Evolutionary conservation across 108 stramenopile genomes (phyloP).

Genomic region (Fragilaria crotonensis): DNA sequence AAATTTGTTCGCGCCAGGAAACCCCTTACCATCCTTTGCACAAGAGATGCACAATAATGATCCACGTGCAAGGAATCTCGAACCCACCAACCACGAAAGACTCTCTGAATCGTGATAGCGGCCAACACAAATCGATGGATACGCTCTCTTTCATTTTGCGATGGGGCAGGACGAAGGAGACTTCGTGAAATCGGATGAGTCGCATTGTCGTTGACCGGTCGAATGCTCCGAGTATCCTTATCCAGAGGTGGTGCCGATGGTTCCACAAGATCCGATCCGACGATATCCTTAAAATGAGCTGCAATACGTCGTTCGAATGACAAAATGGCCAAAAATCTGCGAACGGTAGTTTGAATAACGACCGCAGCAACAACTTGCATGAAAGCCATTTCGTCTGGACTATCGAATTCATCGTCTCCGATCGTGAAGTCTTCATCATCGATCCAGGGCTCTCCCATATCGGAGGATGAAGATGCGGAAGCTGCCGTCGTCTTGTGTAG

Average conservation of each 20-base stretch:
- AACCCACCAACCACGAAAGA: conserved; percentile 78
- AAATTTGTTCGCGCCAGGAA: conserved; percentile 27
- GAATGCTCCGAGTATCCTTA: background rate
- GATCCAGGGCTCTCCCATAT: too few relatives aligned
- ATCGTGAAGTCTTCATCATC: background rate
- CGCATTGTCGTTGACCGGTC: background rate
- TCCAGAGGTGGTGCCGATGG: background rate
- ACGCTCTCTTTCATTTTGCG: conserved; percentile 19
- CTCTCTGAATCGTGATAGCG: conserved; percentile 59
- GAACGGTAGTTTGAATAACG: conserved; percentile 68
- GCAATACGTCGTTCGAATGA: conserved; percentile 24
- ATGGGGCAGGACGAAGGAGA: too few relatives aligned
- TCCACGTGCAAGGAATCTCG: conserved; percentile 68
- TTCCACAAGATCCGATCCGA: background rate
- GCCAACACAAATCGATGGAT: conserved; percentile 41
- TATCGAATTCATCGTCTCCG: background rate
- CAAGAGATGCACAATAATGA: conserved; percentile 55
- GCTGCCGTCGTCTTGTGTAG: background rate
- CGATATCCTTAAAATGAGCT: background rate
- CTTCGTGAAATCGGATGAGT: background rate
- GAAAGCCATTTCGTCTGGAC: conserved; percentile 28
- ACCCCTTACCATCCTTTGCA: conserved; percentile 47
- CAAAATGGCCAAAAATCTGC: conserved; percentile 52
- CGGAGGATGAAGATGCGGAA: background rate
- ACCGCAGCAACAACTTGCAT: conserved; percentile 71